Evolutionary conservation across 371 early-diverging fungal genomes (phyloP).

Genomic region (Mortierella sp.): DNA sequence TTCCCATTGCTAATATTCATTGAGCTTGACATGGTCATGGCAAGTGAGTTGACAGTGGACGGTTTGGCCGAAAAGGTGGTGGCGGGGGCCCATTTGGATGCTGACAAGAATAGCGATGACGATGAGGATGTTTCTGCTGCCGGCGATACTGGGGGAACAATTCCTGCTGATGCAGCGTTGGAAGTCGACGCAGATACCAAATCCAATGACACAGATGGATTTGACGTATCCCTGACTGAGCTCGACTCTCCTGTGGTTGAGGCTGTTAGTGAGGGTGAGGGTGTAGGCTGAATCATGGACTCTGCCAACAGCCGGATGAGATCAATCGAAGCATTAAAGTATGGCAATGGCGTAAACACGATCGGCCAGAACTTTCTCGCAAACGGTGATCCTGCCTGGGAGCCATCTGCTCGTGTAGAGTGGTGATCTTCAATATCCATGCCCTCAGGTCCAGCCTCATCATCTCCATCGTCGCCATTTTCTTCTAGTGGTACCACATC

Average conservation of each 20-base stretch:
- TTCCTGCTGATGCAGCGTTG: too few species aligned
- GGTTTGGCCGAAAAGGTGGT: constrained; percentile 6
- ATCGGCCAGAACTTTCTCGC: constrained; percentile 42
- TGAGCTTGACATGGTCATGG: background rate
- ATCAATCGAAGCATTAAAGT: constrained; percentile 50
- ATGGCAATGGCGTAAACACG: constrained; percentile 47
- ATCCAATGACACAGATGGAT: too few species aligned
- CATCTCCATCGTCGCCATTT: constrained; percentile 33
- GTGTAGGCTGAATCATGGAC: constrained; percentile 33
- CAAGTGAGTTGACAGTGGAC: background rate
- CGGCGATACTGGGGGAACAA: too few species aligned
- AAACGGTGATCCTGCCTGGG: background rate
- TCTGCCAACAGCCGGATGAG: constrained; percentile 45
- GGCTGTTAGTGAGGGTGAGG: background rate
- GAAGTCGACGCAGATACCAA: too few species aligned
- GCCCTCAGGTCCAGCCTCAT: constrained; percentile 27
- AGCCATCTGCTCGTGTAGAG: background rate
- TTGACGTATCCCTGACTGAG: background rate
- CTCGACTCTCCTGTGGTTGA: background rate
- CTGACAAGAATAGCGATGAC: background rate
- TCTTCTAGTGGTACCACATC: constrained; percentile 9
- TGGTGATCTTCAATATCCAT: constrained; percentile 23
- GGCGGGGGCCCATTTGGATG: constrained; percentile 13
- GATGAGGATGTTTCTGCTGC: background rate
- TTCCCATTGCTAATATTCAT: background rate